Evolutionary conservation across 202 grass and related monocot genomes (phyloP), one percentile per base, ranked within the genome.

Genomic region (Dendrocalamus latiflorus): DNA sequence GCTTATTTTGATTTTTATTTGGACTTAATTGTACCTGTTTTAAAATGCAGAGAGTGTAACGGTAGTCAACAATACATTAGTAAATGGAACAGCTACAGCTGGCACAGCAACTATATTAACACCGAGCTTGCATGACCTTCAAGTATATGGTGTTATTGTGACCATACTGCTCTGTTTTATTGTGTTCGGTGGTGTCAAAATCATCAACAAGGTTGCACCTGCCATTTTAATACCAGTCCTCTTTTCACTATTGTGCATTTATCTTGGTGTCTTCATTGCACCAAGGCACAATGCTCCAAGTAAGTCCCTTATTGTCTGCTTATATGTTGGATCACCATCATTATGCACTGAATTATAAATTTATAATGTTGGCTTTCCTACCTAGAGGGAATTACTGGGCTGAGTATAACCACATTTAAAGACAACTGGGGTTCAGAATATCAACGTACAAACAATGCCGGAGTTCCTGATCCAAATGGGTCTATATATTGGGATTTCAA

Each of bases 121-220:
- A 72, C 89, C 96, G 5, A 99, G 93, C 58, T 90, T 99, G 71
- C 96, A 99, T 78, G 96, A 99, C 59, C 93, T 99, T 50, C 96
- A 99, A 90, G 72, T 96, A 18, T 99, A 99, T 82, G 96, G 96
- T 79, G 80, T 99, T 78, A 90, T 99, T 76, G 87, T 99, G 78
- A 96, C 93, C 62, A 88, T 99, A 67, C 84, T 99, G 84, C 77
- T 99, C 18, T 95, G 93, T 81, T 99, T 99, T 86, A 96, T 99
- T 90, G 96, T 99, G 53, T 99, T 99, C 84, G 96, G 96, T 76
- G 96, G 96, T 86, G 96, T 99, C 53, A 99, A 99, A 84, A 99
- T 99, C 30, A 99, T 99, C 67, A 99, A 99, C 72, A 93, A 88
- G 80, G 96, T 99, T 58, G 96, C 96, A 48, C 93, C 96, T 59